Evolutionary conservation across 306 rosid species (phyloP).

Genomic region (Vigna hirtella): DNA sequence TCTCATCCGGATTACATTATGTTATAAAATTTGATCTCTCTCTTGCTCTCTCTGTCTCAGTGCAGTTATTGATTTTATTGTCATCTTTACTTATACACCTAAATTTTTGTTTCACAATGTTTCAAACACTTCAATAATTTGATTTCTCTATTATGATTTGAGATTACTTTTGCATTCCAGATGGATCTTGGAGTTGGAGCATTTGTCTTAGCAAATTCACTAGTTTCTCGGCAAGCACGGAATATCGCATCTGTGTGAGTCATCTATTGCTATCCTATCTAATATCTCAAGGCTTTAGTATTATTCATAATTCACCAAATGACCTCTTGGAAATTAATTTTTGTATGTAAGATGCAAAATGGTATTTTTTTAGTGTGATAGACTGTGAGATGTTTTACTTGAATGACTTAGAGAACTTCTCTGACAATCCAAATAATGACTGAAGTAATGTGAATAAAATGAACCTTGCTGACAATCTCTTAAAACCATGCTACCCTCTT

Average conservation of each 20-base stretch:
- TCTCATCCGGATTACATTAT: conserved; percentile 3
- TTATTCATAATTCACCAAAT: not conserved
- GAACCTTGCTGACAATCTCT: conserved; percentile 31
- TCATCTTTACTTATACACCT: not conserved
- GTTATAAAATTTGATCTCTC: conserved; percentile 11
- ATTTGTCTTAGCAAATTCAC: conserved; percentile 81
- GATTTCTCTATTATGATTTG: conserved; percentile 28
- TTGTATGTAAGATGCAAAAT: not conserved
- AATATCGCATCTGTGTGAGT: conserved; percentile 72
- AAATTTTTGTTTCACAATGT: conserved; percentile 9
- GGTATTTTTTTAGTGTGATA: conserved; percentile 10
- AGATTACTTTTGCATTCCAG: conserved; percentile 55
- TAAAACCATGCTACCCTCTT: not conserved
- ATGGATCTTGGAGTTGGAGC: conserved; percentile 99
- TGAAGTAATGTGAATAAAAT: conserved; percentile 23
- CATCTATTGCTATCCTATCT: conserved; percentile 8
- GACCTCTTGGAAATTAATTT: conserved; percentile 6
- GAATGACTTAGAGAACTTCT: not conserved
- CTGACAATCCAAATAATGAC: conserved; percentile 12
- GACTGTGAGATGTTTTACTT: not conserved
- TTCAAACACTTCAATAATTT: conserved; percentile 22
- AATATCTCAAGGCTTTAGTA: too few species aligned
- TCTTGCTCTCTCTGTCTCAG: not conserved
- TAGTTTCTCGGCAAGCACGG: conserved; percentile 88
- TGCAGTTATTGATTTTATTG: not conserved